Base-by-base conservation (phyloP, 805 yeast genomes). In the Hanseniaspora thailandica region DNA sequence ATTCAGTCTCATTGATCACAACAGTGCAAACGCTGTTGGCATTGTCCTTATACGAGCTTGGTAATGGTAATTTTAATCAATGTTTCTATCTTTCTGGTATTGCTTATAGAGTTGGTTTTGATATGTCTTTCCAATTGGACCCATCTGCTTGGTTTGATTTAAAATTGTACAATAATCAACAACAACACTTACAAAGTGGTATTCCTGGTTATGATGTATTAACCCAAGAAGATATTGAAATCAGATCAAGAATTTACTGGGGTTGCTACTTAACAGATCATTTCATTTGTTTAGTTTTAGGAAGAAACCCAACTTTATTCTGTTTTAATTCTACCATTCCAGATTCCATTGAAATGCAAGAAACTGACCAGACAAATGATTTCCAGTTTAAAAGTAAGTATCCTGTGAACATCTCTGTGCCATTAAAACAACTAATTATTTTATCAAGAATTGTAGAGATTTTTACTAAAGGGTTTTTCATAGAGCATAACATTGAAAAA, bases 261-360 rank as follows among this genome's bases (percentile, higher is more conserved):
- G 85, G 85, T 3, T 74, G 80, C 47, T 80, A 75, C 62, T 67
- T 80, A 54, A 81, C 81, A 2, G 86, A 80, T 62, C 84, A 78
- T 61, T 76, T 80, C 58, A 76, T 80, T 34, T 75, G 82, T 60
- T 65, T 80, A 35, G 67, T 79, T 47, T 64, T 79, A 45, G 86
- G 86, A 3, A 65, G 84, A 49, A 82, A 83, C 0, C 73, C 81
- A 0, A 65, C 75, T 1, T 62, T 80, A 48, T 76, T 78, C 59
- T 69, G 76, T 47, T 70, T 75, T 43, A 81, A 80, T 57, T 77
- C 84, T 0, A 74, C 83, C 0, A 77, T 80, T 13, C 78, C 80
- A 0, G 82, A 77, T 56, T 71, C 81, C 17, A 76, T 73, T 53
- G 78, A 74, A 55, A 67, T 80, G 54, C 84, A 84, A 0, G 82